A percentile compares a stretch with the other conserved stretches of the same genome.
These are phyloP conservation scores for Russula earlei DNA, from an alignment of 768 basidiomycete genomes.

Conservation along the genomic window DNA sequence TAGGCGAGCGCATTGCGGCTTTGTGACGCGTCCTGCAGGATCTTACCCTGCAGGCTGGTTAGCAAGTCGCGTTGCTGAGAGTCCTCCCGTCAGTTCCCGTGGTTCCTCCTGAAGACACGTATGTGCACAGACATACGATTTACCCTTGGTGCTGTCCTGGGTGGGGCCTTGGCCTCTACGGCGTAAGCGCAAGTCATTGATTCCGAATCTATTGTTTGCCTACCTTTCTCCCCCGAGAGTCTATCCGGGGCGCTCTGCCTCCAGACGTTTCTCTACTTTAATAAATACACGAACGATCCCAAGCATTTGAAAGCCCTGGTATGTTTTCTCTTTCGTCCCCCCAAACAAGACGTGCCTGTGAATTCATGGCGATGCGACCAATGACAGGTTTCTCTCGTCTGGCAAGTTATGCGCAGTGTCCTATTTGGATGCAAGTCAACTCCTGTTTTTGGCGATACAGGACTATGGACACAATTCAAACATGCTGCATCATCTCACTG, in stretches of 20 bases:
- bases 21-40: not conserved
- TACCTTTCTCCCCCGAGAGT: not conserved
- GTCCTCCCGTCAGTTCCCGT: not conserved
- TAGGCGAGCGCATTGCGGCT: not conserved
- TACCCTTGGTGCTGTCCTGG: slow-evolving; percentile 5
- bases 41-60: not conserved
- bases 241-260: slow-evolving; percentile 1
- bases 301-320: slow-evolving; percentile 7
- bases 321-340: not conserved
- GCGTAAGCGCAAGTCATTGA: not conserved
- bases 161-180: slow-evolving; percentile 1
- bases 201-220: not conserved
- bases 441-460: not conserved
- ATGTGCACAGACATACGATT: slow-evolving; percentile 8
- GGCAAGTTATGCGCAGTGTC: not conserved
- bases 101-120: not conserved
- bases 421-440: not conserved
- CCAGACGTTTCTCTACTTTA: slow-evolving; percentile 8
- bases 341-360: too few species aligned
- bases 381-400: slow-evolving; percentile 3
- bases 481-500: not conserved
- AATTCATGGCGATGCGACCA: not conserved
- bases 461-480: slow-evolving; percentile 6
- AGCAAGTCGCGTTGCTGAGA: not conserved
- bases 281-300: slow-evolving; percentile 5